These are phyloP conservation scores for Podospora comata DNA, from an alignment of 495 filamentous ascomycete genomes.

Conservation along the genomic window DNA sequence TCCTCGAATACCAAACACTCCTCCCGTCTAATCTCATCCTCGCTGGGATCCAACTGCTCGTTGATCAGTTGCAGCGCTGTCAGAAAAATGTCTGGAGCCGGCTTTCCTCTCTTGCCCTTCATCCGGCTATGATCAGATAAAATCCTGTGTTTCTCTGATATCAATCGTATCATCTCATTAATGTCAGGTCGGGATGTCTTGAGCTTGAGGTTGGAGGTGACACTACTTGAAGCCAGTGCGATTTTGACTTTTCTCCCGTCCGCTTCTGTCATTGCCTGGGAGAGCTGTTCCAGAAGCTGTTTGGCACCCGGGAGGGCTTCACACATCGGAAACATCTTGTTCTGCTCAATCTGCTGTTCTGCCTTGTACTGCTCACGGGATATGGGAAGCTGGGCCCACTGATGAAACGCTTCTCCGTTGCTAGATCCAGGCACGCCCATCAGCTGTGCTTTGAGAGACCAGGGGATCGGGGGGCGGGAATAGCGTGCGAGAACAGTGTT, in stretches of 20 bases:
- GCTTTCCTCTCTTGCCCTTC: constrained; percentile 66
- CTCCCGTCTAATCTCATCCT: constrained; percentile 44
- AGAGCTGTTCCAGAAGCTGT: constrained; percentile 50
- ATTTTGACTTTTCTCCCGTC: constrained; percentile 23
- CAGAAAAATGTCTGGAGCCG: constrained; percentile 82
- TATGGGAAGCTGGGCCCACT: constrained; percentile 81
- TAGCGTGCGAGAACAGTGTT: constrained; percentile 73
- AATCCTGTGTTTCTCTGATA: constrained; percentile 51
- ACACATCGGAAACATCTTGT: constrained; percentile 60
- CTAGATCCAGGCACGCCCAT: constrained; percentile 73
- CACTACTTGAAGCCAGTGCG: constrained; percentile 33
- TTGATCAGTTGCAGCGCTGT: constrained; percentile 76
- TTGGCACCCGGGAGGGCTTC: constrained; percentile 69
- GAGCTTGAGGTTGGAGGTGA: constrained; percentile 26
- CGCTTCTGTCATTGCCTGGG: constrained; percentile 20
- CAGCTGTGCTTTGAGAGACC: constrained; percentile 82
- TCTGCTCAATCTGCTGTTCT: constrained; percentile 56
- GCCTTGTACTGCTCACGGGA: constrained; percentile 55
- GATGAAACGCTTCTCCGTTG: constrained; percentile 42
- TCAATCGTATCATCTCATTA: constrained; percentile 23
- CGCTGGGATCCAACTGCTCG: constrained; percentile 41
- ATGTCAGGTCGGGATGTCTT: constrained; percentile 28
- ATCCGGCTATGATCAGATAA: constrained; percentile 64
- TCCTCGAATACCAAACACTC: constrained; percentile 94
- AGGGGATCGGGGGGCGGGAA: constrained; percentile 67